Evolutionary conservation across 192 early-diverging fungal genomes (phyloP).

Genomic region (Ambispora gerdemannii): DNA sequence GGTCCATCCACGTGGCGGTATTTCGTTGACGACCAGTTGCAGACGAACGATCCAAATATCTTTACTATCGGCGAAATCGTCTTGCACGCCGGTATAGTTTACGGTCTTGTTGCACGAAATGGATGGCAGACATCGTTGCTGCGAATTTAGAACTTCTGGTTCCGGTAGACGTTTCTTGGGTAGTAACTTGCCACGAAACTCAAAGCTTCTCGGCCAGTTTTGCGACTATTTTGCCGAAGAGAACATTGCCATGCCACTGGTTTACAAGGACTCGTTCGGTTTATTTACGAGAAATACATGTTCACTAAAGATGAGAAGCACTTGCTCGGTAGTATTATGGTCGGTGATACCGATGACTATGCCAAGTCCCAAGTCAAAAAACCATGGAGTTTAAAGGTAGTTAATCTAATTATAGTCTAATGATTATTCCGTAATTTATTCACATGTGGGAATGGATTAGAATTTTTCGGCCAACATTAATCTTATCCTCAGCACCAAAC

Average conservation of each 20-base stretch:
- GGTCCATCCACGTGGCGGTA: conserved; percentile 50
- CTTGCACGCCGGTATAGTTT: conserved; percentile 41
- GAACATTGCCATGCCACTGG: conserved; percentile 35
- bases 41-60: conserved; percentile 43
- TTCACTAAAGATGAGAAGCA: conserved; percentile 64
- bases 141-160: conserved; percentile 39
- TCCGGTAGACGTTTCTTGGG: conserved; percentile 26
- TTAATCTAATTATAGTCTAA: too few species aligned
- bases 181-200: conserved; percentile 65
- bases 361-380: conserved; percentile 58
- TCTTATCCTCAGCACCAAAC: too few species aligned
- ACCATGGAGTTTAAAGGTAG: too few species aligned
- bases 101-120: conserved; percentile 64
- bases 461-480: too few species aligned
- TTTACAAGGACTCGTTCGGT: conserved; percentile 51
- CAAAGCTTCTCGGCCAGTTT: conserved; percentile 68
- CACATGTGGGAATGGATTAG: too few species aligned
- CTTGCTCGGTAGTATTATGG: conserved; percentile 65
- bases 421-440: too few species aligned
- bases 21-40: conserved; percentile 54
- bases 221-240: conserved; percentile 59
- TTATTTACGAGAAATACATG: conserved; percentile 60
- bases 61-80: conserved; percentile 68
- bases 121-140: conserved; percentile 68
- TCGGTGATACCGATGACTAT: conserved; percentile 68